A percentile compares a stretch with the other conserved stretches of the same genome.
Evolutionary conservation across 805 yeast species (phyloP).

Genomic region (Candida rishiriensis): DNA sequence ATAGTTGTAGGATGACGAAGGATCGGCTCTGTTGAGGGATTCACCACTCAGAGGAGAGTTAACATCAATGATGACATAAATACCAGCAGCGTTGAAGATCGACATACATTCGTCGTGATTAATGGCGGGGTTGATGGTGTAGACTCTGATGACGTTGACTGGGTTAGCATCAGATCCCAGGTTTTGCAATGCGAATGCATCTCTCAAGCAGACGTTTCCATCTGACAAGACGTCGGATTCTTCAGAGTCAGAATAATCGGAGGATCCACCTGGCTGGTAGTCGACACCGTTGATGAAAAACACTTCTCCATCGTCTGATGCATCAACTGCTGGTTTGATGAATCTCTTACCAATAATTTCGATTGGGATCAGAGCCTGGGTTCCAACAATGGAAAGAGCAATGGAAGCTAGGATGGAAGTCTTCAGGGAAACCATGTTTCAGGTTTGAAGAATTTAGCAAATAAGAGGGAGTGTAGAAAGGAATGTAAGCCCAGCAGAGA

Average conservation of each 20-base stretch:
- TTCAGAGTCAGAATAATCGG: constrained; percentile 39
- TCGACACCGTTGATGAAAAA: constrained; percentile 85
- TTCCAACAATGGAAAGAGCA: constrained; percentile 7
- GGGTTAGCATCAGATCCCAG: constrained; percentile 42
- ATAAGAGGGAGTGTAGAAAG: not conserved
- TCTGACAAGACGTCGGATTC: constrained; percentile 67
- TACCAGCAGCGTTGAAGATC: constrained; percentile 84
- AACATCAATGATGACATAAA: constrained; percentile 81
- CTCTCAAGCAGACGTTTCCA: constrained; percentile 68
- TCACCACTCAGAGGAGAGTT: constrained; percentile 68
- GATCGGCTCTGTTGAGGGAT: constrained; percentile 68
- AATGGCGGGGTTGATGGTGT: constrained; percentile 75
- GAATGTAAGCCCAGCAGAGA: constrained; percentile 3
- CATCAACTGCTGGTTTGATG: constrained; percentile 43
- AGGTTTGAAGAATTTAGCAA: not conserved
- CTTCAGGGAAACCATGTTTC: constrained; percentile 7
- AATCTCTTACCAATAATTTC: constrained; percentile 53
- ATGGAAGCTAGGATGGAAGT: constrained; percentile 7
- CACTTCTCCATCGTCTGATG: constrained; percentile 43
- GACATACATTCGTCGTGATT: constrained; percentile 92
- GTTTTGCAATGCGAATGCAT: constrained; percentile 71
- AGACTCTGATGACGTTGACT: constrained; percentile 79
- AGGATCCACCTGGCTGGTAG: constrained; percentile 92
- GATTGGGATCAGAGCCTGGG: constrained; percentile 52
- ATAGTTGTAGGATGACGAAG: constrained; percentile 64